Percentiles rank a stretch among this genome's conserved stretches.
Conservation (phyloP, 2,329 filamentous ascomycete genomes). For the Xylariaceae sp. region DNA sequence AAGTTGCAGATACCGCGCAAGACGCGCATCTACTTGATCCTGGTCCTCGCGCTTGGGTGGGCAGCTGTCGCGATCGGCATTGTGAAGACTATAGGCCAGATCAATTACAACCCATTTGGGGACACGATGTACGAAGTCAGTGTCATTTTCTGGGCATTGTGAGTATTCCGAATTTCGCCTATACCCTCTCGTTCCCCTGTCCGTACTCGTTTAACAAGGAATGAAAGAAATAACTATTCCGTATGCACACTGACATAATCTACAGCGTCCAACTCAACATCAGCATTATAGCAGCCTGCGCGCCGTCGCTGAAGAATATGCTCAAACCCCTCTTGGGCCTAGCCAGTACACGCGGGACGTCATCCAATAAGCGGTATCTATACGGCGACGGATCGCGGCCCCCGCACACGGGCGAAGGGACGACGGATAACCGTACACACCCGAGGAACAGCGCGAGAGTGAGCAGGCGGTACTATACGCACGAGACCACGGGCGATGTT, state of each 20-base stretch:
- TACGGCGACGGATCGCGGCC: too few relatives aligned
- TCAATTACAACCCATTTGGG: slow-evolving; percentile 29
- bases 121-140: slow-evolving; percentile 35
- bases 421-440: slow-evolving; percentile 6
- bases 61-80: slow-evolving; percentile 40
- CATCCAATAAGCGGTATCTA: too few relatives aligned
- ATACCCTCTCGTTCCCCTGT: too few relatives aligned
- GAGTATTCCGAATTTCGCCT: slow-evolving; percentile 13
- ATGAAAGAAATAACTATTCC: slow-evolving; percentile 1
- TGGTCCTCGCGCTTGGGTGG: slow-evolving; percentile 42
- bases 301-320: slow-evolving; percentile 35
- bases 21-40: slow-evolving; percentile 38
- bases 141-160: slow-evolving; percentile 35
- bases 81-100: slow-evolving; percentile 38
- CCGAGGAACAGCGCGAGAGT: slow-evolving; percentile 5
- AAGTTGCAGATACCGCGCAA: slow-evolving; percentile 39
- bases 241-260: slow-evolving; percentile 8
- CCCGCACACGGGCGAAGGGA: not conserved
- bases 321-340: slow-evolving; percentile 6
- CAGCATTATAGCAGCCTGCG: slow-evolving; percentile 39
- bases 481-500: slow-evolving; percentile 12
- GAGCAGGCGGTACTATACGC: slow-evolving; percentile 12
- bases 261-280: slow-evolving; percentile 40
- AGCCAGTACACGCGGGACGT: too few relatives aligned
- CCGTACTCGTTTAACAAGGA: too few relatives aligned